Evolutionary conservation across 2,329 filamentous ascomycete species (phyloP).

Genomic region (Aspergillaceae sp.): DNA sequence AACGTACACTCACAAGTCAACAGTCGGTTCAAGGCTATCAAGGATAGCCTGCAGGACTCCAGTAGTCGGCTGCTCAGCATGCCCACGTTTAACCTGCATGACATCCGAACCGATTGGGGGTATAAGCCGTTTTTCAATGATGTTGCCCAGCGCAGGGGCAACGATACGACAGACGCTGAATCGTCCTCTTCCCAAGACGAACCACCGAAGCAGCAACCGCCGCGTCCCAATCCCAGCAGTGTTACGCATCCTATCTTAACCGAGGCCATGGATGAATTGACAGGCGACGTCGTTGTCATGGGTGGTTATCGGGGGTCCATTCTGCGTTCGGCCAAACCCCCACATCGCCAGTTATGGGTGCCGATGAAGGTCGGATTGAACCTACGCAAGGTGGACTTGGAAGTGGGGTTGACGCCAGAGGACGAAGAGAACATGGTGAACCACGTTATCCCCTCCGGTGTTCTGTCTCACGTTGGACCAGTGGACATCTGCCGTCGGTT

Average conservation of each 20-base stretch:
- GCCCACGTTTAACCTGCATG: conserved; percentile 36
- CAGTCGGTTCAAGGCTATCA: conserved; percentile 79
- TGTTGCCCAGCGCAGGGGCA: conserved; percentile 9
- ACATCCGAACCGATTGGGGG: conserved; percentile 29
- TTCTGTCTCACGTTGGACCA: conserved; percentile 84
- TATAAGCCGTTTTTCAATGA: conserved; percentile 26
- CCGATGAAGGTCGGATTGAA: conserved; percentile 89
- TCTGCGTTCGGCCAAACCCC: conserved; percentile 71
- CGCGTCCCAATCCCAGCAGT: neutral
- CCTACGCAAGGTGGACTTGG: conserved; percentile 81
- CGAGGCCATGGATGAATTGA: conserved; percentile 58
- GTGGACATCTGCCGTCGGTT: conserved; percentile 80
- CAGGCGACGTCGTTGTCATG: conserved; percentile 77
- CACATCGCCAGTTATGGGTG: conserved; percentile 85
- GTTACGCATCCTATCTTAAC: conserved; percentile 40
- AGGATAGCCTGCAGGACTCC: conserved; percentile 77
- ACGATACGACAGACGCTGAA: conserved; percentile 4
- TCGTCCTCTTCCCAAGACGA: neutral
- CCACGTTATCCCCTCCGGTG: conserved; percentile 74
- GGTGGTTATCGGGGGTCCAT: conserved; percentile 87
- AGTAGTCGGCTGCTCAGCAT: conserved; percentile 55
- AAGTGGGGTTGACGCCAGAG: conserved; percentile 70
- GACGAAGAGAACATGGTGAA: conserved; percentile 79
- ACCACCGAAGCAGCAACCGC: neutral
- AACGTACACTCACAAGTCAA: conserved; percentile 80